Evolutionary conservation across 164 flowering plant genomes (phyloP), one percentile per base, ranked within the genome.

Genomic region (Liriodendron chinense): DNA sequence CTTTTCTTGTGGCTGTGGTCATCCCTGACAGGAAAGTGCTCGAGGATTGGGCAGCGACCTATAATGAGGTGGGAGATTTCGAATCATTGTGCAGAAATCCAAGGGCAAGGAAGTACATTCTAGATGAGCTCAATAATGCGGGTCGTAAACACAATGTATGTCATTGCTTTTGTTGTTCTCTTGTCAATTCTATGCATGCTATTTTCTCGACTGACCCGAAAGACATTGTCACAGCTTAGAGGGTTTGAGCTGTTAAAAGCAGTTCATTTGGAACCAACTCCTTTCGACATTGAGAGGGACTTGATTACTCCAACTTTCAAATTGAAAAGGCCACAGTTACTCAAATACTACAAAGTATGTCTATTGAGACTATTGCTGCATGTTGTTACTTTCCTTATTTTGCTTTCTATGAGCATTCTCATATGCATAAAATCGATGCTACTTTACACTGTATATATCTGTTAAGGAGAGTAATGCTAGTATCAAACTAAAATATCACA

Each of bases 241-340:
- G 98, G 98, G 50, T 96, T 93, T 77, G 99, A 94, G 84, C 84
- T 89, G 92, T 68, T 96, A 47, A 91, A 80, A 86, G 97, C 93
- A 48, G 81, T 96, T 74, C 84, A 89, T 81, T 82, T 96, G 81
- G 98, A 96, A 69, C 93, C 98, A n/a, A 80, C 71, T 77, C 94
- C 92, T 20, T 94, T 96, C 68, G 96, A 94, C 83, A 83, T 94
- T 47, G 97, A 90, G 75, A 86, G 96, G 75, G 98, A 93, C 74
- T 78, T 96, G 74, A 75, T 96, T 10, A 96, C 99, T 75, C 98
- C 98, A 65, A 94, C 99, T 14, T 93, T 94, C 78, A 96, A 96
- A 71, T 80, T 93, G 83, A 96, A 94, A 82, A 89, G 99, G 82
- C 90, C 92, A 25, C 98, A 96, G 71, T 77, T 96, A 79, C 89